A percentile compares a stretch with the other conserved stretches of the same genome.
These are phyloP conservation scores for Eucalyptus fibrosa DNA, from an alignment of 345 rosid genomes.

Conservation along the genomic window DNA sequence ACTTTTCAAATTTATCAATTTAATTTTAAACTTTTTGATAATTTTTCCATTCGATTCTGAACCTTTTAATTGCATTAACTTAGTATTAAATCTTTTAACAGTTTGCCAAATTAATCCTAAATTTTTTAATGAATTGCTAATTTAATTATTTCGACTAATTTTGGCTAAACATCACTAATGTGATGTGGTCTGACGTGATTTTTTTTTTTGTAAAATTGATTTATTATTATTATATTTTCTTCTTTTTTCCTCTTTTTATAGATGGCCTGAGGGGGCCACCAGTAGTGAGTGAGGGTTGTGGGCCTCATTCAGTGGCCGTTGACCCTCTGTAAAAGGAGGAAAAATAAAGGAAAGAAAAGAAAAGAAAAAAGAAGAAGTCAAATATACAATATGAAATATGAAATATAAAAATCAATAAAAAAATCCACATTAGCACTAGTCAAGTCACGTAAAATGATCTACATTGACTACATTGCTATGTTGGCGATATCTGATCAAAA, in stretches of 20 bases:
- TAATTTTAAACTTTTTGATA: too few species aligned
- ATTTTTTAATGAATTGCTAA: too few species aligned
- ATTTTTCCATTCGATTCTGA: fast-evolving
- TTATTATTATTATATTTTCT: too few species aligned
- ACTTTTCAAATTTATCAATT: fast-evolving
- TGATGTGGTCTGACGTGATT: too few species aligned
- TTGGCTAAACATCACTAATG: fast-evolving
- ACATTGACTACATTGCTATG: fast-evolving
- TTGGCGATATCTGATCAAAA: fast-evolving
- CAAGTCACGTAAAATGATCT: fast-evolving
- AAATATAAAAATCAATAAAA: too few species aligned
- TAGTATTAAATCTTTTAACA: too few species aligned
- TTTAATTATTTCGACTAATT: fast-evolving
- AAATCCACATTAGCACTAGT: fast-evolving
- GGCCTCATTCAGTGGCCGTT: fast-evolving
- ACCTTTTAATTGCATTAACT: too few species aligned
- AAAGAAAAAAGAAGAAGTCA: too few species aligned
- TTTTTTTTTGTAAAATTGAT: too few species aligned
- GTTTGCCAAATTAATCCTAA: fast-evolving
- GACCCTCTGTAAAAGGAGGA: too few species aligned
- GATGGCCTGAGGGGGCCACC: fast-evolving
- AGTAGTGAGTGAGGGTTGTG: fast-evolving
- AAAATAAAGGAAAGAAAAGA: fast-evolving
- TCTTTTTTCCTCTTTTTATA: too few species aligned
- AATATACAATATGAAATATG: too few species aligned